Evolutionary conservation across 306 rosid genomes (phyloP), one percentile per base, ranked within the genome.

Genomic region (Lupinus albus): DNA sequence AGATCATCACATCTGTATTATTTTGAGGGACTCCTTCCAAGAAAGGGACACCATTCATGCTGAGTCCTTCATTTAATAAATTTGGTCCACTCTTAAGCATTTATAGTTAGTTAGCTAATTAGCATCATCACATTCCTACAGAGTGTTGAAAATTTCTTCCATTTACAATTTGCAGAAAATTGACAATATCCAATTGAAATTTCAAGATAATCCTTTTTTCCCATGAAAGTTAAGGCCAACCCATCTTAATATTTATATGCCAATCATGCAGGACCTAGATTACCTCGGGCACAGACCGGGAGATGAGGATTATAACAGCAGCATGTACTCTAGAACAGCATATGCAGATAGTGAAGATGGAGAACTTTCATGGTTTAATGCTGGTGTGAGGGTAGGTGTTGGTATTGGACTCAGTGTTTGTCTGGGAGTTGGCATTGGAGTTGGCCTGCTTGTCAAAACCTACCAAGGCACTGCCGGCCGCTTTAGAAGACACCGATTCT

Each of bases 351-450:
- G 83, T 0, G 97, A 91, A 76, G 95, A 86, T 48, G 95, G 88
- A 74, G 92, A 91, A 58, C 95, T 88, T 62, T 84, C 95, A 47
- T 91, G 91, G 92, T 91, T 91, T 64, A 88, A 86, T 54, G 89
- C 97, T 3, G 91, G 96, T 28, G 91, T 87, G 25, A 82, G 95
- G 71, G 89, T 85, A 0, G 91, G 89, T 12, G 91, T 91, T 18
- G 95, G 95, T 15, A 88, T 91, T 57, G 92, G 97, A 74, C 85
- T 88, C 20, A 83, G 97, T 73, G 72, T 91, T n/a, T 91, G 97
- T 56, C 80, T 91, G 16, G 95, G 95, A 63, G 45, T 91, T 30
- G 95, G 95, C 74, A 78, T 88, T 33, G 97, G 97, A 45, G 92
- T 88, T 7, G 92, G 95, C 38, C 54, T 91, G 72, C 78, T 91